Evolutionary conservation across 306 rosid species (phyloP).

Genomic region (Carpinus viminea): DNA sequence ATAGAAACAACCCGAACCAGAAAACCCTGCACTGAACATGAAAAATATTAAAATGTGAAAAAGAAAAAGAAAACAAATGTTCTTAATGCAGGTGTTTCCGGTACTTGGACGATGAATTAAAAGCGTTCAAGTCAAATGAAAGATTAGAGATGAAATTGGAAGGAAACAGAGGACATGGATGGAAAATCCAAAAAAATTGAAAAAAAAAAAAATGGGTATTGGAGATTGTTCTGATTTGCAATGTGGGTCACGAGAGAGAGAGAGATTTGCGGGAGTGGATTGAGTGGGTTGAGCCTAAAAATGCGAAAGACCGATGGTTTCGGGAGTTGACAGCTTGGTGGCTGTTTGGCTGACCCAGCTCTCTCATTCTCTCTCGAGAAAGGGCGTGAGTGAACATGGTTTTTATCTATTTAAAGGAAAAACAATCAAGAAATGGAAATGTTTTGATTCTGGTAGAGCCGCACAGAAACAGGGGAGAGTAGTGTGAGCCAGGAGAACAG

Average conservation of each 20-base stretch:
- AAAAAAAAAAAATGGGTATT: constrained; percentile 18
- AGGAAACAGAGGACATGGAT: constrained; percentile 23
- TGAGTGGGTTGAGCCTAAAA: constrained; percentile 33
- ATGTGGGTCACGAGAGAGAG: constrained; percentile 6
- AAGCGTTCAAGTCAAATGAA: not conserved
- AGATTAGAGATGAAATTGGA: not conserved
- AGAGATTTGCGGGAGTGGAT: constrained; percentile 35
- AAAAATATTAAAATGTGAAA: not conserved
- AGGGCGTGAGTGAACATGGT: not conserved
- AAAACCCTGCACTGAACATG: constrained; percentile 22
- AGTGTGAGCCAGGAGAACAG: not conserved
- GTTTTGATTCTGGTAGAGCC: not conserved
- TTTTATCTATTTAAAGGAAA: not conserved
- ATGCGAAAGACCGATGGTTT: constrained; percentile 37
- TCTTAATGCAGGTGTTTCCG: constrained; percentile 30
- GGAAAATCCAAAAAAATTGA: constrained; percentile 10
- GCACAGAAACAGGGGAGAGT: not conserved
- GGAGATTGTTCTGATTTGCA: constrained; percentile 33
- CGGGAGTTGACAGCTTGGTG: constrained; percentile 37
- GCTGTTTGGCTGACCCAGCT: not conserved
- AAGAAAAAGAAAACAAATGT: not conserved
- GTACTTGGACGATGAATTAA: not conserved
- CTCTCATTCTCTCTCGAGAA: not conserved
- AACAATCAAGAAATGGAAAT: not conserved
- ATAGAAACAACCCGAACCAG: constrained; percentile 30